Percentiles rank a stretch among this genome's conserved stretches.
Conservation (phyloP, 2,329 filamentous ascomycete genomes). For the Colletotrichum lupini region DNA sequence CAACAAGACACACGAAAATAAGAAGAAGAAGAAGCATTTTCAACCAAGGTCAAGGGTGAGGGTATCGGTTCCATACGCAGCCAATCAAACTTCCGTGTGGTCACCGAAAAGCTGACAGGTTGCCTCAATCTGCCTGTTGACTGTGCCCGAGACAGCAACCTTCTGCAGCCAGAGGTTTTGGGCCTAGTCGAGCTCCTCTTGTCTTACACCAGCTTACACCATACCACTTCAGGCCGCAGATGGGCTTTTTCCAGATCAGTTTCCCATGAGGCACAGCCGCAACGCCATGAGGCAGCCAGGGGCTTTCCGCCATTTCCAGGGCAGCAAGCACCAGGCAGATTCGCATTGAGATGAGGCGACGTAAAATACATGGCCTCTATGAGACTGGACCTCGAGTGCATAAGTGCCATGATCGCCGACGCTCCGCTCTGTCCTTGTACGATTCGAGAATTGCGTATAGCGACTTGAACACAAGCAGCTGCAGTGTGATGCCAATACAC, state of each 20-base stretch:
- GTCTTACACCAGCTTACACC: too few species aligned
- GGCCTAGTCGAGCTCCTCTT: background rate
- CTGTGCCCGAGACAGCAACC: background rate
- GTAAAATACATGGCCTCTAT: background rate
- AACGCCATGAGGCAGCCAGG: background rate
- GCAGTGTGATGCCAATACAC: background rate
- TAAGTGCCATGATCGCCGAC: background rate
- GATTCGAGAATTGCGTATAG: too few species aligned
- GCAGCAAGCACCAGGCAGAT: background rate
- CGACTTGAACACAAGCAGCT: background rate
- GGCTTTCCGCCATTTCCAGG: background rate
- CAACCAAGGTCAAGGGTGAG: background rate
- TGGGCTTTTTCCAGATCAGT: slow-evolving; percentile 1
- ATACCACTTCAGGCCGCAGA: background rate
- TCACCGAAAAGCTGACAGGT: background rate
- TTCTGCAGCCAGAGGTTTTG: background rate
- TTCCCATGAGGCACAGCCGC: background rate
- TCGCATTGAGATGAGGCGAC: background rate
- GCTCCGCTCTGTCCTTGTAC: background rate
- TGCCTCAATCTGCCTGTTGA: background rate
- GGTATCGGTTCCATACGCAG: background rate
- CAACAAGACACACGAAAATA: background rate
- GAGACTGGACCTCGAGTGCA: background rate
- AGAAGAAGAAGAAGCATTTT: background rate
- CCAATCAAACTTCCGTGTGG: background rate